Base-by-base conservation (phyloP, 805 yeast genomes). In the Starmera quercuum region DNA sequence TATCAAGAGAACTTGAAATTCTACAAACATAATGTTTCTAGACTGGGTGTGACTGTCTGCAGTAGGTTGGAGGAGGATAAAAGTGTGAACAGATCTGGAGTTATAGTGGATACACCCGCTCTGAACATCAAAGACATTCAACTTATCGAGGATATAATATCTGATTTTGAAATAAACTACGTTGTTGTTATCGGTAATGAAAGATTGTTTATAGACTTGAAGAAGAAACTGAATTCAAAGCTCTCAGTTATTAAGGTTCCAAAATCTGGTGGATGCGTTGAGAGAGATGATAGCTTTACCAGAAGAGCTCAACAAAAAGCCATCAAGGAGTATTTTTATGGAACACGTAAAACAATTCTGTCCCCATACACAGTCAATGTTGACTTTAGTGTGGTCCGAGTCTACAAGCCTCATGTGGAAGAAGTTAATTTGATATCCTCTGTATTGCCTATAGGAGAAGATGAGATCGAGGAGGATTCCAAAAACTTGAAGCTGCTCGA, bases 271-370 rank as follows among this genome's bases (percentile, higher is more conserved):
- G 96, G 96, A 2, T 78, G 79, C 21, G 82, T 82, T 7, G 84
- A 83, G 20, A 67, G 73, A 20, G 90, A 82, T 38, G 90, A 79
- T 34, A 63, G 73, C 10, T 86, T 66, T 51, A 63, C 68, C 24
- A 68, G 97, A 49, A 73, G 78, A 24, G 34, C 71, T 16, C 97
- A 90, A 54, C 85, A 87, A 47, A 68, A 74, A 27, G 64, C 80
- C 5, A 86, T 90, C 34, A 76, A 77, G 51, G 94, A 88, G 50
- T 92, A 92, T 56, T 92, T 92, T 49, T 86, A 92, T 51, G 98
- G 98, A 3, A 71, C 72, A 6, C 58, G 68, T 14, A 68, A 68
- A 29, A 69, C 75, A 5, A 73, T 78, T 5, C 65, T 92, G 34
- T 80, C 94, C 14, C 97, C 99, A 3, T 88, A 78, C 56, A 83